Conservation (phyloP, 2,329 filamentous ascomycete genomes). For the Colletotrichum viniferum region DNA sequence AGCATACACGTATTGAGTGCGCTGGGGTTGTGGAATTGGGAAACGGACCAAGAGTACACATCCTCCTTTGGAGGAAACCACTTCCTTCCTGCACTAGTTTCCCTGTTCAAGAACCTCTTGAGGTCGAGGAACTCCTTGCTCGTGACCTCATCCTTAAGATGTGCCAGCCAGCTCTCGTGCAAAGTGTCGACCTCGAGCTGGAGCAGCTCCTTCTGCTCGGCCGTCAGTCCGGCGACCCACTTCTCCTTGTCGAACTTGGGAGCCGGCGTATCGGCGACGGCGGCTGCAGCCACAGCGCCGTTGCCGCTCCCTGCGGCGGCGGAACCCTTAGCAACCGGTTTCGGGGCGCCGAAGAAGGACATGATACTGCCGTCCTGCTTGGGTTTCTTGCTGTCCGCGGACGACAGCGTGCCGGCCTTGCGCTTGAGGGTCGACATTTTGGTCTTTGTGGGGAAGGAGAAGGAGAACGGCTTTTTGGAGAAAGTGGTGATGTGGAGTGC, state of each 20-base stretch:
- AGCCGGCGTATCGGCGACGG: slow-evolving; percentile 33
- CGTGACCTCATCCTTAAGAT: slow-evolving; percentile 84
- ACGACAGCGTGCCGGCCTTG: slow-evolving; percentile 56
- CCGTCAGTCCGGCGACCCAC: slow-evolving; percentile 81
- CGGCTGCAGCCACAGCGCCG: background rate
- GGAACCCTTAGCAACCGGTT: slow-evolving; percentile 38
- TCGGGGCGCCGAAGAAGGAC: slow-evolving; percentile 83
- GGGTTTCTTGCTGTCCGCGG: slow-evolving; percentile 68
- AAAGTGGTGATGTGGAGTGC: background rate
- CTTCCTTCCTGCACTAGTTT: slow-evolving; percentile 74
- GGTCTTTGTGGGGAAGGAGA: background rate
- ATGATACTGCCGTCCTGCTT: slow-evolving; percentile 82
- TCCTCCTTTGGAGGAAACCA: slow-evolving; percentile 89
- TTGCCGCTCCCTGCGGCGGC: slow-evolving; percentile 1
- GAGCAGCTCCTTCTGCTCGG: slow-evolving; percentile 83
- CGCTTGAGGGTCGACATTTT: slow-evolving; percentile 68
- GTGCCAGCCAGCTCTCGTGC: slow-evolving; percentile 87
- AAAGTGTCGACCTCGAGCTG: slow-evolving; percentile 91
- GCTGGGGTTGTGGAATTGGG: background rate
- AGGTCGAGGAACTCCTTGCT: slow-evolving; percentile 82
- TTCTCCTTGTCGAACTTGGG: slow-evolving; percentile 83
- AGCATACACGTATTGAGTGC: slow-evolving; percentile 8
- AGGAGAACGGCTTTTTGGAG: background rate
- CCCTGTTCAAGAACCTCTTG: slow-evolving; percentile 84
- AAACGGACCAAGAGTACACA: slow-evolving; percentile 88